Conservation (phyloP, 495 filamentous ascomycete genomes). For the Penicillium subrubescens region DNA sequence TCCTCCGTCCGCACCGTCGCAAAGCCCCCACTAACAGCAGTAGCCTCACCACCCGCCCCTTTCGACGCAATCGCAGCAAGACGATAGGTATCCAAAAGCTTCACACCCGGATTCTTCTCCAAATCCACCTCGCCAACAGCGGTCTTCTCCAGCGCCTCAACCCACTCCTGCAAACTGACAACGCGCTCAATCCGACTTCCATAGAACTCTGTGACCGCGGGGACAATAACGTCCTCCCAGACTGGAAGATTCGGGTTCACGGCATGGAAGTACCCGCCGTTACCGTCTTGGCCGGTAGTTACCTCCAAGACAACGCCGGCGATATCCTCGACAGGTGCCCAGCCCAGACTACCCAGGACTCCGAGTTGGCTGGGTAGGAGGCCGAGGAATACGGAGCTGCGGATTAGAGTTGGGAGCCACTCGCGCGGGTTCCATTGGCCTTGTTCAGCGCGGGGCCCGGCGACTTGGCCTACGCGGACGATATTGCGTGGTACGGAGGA, state of each 20-base stretch:
- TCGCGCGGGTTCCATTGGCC: slow-evolving; percentile 41
- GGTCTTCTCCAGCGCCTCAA: slow-evolving; percentile 14
- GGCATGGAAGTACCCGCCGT: slow-evolving; percentile 21
- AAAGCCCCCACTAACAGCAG: neutral
- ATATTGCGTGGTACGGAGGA: slow-evolving; percentile 42
- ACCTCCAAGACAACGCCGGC: slow-evolving; percentile 16
- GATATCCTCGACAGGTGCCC: slow-evolving; percentile 25
- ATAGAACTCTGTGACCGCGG: slow-evolving; percentile 17
- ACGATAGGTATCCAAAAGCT: slow-evolving; percentile 25
- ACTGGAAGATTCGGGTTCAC: slow-evolving; percentile 15
- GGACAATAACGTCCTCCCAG: slow-evolving; percentile 10
- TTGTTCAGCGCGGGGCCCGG: slow-evolving; percentile 40
- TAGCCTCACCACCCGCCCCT: neutral
- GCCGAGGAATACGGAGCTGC: slow-evolving; percentile 6
- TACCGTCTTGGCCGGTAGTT: neutral
- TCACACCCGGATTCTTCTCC: slow-evolving; percentile 24
- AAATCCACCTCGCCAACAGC: slow-evolving; percentile 14
- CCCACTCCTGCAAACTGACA: slow-evolving; percentile 22
- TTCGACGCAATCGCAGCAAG: neutral
- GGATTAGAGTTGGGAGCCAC: slow-evolving; percentile 30
- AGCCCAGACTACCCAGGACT: slow-evolving; percentile 7
- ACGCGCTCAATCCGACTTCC: slow-evolving; percentile 11
- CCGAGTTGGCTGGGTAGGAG: slow-evolving; percentile 9
- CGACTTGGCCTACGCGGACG: slow-evolving; percentile 60
- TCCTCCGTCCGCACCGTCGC: slow-evolving; percentile 16